phyloP scores from a whole-genome alignment of 331 rosid genomes.

The Ulmus americana region DNA sequence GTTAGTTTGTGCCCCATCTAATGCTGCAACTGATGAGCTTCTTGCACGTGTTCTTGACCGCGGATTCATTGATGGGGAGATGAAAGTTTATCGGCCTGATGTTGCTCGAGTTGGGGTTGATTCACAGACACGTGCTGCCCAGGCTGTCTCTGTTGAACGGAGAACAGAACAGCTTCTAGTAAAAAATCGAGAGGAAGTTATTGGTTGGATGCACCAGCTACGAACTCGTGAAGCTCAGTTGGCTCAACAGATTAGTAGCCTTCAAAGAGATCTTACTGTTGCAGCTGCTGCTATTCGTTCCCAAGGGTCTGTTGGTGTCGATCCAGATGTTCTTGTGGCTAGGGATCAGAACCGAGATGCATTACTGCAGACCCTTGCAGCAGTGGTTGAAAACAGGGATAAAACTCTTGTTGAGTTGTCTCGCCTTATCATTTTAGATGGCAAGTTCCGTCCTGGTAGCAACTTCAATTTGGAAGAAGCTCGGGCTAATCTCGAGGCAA shows the following conservation, averaged over 20 bases:
- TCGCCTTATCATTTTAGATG: constrained; percentile 78
- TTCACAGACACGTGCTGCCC: constrained; percentile 99
- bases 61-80: constrained; percentile 98
- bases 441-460: constrained; percentile 75
- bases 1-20: constrained; percentile 98
- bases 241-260: constrained; percentile 61
- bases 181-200: constrained; percentile 78
- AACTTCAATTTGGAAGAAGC: constrained; percentile 91
- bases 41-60: constrained; percentile 96
- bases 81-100: constrained; percentile 98
- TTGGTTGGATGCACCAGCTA: constrained; percentile 92
- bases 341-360: constrained; percentile 84
- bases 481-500: constrained; percentile 93
- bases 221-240: constrained; percentile 71
- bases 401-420: constrained; percentile 91
- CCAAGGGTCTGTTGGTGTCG: constrained; percentile 97
- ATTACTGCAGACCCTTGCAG: constrained; percentile 83
- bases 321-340: constrained; percentile 85
- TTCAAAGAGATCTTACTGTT: constrained; percentile 84
- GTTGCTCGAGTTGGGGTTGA: constrained; percentile 99
- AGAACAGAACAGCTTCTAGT: constrained; percentile 92
- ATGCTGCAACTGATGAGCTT: constrained; percentile 99
- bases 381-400: constrained; percentile 89
- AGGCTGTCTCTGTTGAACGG: constrained; percentile 99
- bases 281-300: constrained; percentile 85